These are phyloP conservation scores for Plasmodium adleri DNA, from an alignment of 169 alveolate genomes.

Conservation along the genomic window DNA sequence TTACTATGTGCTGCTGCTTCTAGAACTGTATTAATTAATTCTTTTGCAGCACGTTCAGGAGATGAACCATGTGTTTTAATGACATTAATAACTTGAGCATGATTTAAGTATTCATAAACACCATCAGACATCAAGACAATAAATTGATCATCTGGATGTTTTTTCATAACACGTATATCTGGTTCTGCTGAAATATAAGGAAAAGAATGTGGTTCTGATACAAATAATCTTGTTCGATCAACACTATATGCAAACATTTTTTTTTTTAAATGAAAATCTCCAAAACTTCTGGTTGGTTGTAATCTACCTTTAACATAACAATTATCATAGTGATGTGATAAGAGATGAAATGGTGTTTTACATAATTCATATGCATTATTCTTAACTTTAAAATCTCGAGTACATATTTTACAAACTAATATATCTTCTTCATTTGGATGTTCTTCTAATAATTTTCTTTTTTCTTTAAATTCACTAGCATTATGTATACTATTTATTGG, in stretches of 20 bases:
- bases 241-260: slow-evolving; percentile 64
- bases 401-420: slow-evolving; percentile 43
- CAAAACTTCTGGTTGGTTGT: slow-evolving; percentile 85
- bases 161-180: slow-evolving; percentile 42
- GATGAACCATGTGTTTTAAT: slow-evolving; percentile 11
- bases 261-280: slow-evolving; percentile 81
- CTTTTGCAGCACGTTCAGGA: slow-evolving; percentile 23
- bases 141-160: slow-evolving; percentile 73
- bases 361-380: background rate
- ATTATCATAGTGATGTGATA: background rate
- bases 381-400: background rate
- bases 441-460: slow-evolving; percentile 68
- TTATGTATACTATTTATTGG: slow-evolving; percentile 77
- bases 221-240: slow-evolving; percentile 10
- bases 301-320: slow-evolving; percentile 85
- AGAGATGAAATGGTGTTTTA: background rate
- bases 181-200: slow-evolving; percentile 82
- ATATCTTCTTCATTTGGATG: slow-evolving; percentile 83
- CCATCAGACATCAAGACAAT: slow-evolving; percentile 83
- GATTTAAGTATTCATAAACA: slow-evolving; percentile 79
- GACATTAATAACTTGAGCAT: slow-evolving; percentile 55
- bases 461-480: slow-evolving; percentile 78
- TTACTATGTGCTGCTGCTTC: slow-evolving; percentile 13
- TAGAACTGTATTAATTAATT: slow-evolving; percentile 35
- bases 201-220: slow-evolving; percentile 72